Evolutionary conservation across 768 basidiomycete genomes (phyloP).

Genomic region (Russula sp.): DNA sequence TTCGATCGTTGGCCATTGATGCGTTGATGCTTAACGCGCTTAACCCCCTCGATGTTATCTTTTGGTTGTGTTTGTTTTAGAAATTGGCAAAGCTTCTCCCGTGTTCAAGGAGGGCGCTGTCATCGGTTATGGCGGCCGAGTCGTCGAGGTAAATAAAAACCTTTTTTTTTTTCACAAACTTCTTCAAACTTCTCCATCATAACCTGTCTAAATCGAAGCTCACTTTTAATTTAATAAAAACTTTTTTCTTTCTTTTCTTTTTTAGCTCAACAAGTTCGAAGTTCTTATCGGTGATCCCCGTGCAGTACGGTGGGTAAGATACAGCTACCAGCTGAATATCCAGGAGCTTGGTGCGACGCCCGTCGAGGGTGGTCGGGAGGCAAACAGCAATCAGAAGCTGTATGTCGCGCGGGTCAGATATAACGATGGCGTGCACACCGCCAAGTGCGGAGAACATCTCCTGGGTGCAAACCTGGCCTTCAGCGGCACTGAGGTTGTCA

Average conservation of each 20-base stretch:
- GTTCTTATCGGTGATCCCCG: constrained; percentile 62
- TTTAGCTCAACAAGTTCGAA: constrained; percentile 60
- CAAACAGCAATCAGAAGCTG: constrained; percentile 55
- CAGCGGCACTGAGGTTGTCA: constrained; percentile 48
- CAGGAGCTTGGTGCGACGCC: constrained; percentile 46
- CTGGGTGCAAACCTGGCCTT: constrained; percentile 55
- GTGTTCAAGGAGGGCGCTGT: constrained; percentile 62
- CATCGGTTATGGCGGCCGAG: constrained; percentile 59
- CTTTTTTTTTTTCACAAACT: no score
- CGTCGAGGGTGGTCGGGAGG: constrained; percentile 67
- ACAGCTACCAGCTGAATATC: constrained; percentile 47
- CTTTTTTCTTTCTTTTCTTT: no score
- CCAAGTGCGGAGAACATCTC: constrained; percentile 56
- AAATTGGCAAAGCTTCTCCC: constrained; percentile 62
- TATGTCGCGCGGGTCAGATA: constrained; percentile 60
- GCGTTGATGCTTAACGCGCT: no score
- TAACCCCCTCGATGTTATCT: no score
- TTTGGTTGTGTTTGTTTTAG: constrained; percentile 38
- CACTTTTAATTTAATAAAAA: no score
- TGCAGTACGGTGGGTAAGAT: constrained; percentile 57
- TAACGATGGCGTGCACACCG: constrained; percentile 54
- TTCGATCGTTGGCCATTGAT: no score
- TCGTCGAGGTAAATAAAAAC: constrained; percentile 54
- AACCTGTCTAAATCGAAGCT: no score
- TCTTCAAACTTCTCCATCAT: no score